phyloP scores from a whole-genome alignment of 352 stramenopile genomes.

The Phytophthora pseudosyringae region DNA sequence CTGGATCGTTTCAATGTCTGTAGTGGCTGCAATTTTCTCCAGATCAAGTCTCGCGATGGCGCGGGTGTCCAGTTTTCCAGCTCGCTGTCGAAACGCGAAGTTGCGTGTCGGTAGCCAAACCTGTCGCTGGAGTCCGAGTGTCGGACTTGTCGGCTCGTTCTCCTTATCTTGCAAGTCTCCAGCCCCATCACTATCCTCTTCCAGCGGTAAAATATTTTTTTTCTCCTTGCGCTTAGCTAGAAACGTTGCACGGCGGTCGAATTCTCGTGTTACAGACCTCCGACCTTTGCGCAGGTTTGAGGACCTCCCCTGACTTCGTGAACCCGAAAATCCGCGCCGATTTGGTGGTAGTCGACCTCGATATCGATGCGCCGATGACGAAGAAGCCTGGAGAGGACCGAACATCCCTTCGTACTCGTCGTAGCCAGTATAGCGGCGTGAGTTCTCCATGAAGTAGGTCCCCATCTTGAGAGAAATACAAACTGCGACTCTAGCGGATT shows the following conservation, averaged over 20 bases:
- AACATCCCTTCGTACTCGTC: slow-evolving; percentile 77
- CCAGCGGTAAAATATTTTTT: not conserved
- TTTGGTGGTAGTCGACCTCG: not conserved
- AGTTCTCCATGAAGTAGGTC: slow-evolving; percentile 29
- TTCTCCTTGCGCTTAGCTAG: slow-evolving; percentile 31
- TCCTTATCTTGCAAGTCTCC: slow-evolving; percentile 29
- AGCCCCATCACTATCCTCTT: slow-evolving; percentile 7
- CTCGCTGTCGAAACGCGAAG: slow-evolving; percentile 78
- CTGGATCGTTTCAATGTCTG: slow-evolving; percentile 80
- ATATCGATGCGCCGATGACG: slow-evolving; percentile 13
- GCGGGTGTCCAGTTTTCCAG: slow-evolving; percentile 77
- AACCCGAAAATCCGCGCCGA: slow-evolving; percentile 5
- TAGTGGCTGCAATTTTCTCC: slow-evolving; percentile 74
- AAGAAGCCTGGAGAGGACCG: slow-evolving; percentile 42
- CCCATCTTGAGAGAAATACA: slow-evolving; percentile 12
- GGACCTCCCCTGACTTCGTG: not conserved
- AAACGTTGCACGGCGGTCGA: slow-evolving; percentile 35
- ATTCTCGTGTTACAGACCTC: slow-evolving; percentile 16
- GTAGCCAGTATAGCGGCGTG: slow-evolving; percentile 44
- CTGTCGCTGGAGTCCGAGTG: slow-evolving; percentile 36
- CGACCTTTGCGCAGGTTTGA: slow-evolving; percentile 12
- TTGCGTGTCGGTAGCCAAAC: slow-evolving; percentile 77
- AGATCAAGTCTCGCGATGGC: slow-evolving; percentile 76
- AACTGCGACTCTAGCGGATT: slow-evolving; percentile 24
- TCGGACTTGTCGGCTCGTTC: slow-evolving; percentile 15